Conservation (phyloP, 495 filamentous ascomycete genomes). For the Aspergillus cavernicola region DNA sequence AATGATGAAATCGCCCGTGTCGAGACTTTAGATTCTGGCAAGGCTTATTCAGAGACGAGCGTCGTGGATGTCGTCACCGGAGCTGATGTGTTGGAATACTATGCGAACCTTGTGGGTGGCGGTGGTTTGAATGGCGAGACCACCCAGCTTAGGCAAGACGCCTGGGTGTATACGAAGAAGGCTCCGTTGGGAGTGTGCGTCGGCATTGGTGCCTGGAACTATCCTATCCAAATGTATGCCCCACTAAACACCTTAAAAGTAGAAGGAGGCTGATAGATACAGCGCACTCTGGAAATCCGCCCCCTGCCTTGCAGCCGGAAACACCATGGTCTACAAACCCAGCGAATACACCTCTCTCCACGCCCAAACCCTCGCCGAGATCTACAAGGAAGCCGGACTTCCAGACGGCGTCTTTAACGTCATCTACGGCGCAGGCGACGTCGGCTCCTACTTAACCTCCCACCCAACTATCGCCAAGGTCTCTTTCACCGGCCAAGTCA, state of each 20-base stretch:
- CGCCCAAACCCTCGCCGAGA: constrained; percentile 61
- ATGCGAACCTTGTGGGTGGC: constrained; percentile 65
- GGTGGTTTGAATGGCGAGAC: constrained; percentile 69
- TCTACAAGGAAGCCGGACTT: constrained; percentile 69
- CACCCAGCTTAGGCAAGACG: constrained; percentile 61
- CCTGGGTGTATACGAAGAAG: constrained; percentile 73
- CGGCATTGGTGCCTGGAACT: constrained; percentile 82
- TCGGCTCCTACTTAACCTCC: constrained; percentile 64
- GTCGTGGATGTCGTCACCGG: constrained; percentile 72
- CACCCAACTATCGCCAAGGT: constrained; percentile 74
- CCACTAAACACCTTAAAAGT: background rate
- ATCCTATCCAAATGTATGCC: constrained; percentile 71
- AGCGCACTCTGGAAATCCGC: constrained; percentile 81
- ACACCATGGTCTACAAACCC: constrained; percentile 85
- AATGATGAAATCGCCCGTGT: constrained; percentile 67
- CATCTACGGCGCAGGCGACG: constrained; percentile 67
- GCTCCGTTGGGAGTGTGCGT: constrained; percentile 72
- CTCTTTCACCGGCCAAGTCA: constrained; percentile 78
- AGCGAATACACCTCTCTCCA: constrained; percentile 78
- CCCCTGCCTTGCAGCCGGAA: constrained; percentile 76
- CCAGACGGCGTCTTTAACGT: constrained; percentile 81
- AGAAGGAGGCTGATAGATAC: background rate
- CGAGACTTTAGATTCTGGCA: constrained; percentile 72
- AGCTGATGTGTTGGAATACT: constrained; percentile 74
- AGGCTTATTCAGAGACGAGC: constrained; percentile 70